These are phyloP conservation scores for Aspergillus quadrilineatus DNA, from an alignment of 2,329 filamentous ascomycete species.

Conservation along the genomic window DNA sequence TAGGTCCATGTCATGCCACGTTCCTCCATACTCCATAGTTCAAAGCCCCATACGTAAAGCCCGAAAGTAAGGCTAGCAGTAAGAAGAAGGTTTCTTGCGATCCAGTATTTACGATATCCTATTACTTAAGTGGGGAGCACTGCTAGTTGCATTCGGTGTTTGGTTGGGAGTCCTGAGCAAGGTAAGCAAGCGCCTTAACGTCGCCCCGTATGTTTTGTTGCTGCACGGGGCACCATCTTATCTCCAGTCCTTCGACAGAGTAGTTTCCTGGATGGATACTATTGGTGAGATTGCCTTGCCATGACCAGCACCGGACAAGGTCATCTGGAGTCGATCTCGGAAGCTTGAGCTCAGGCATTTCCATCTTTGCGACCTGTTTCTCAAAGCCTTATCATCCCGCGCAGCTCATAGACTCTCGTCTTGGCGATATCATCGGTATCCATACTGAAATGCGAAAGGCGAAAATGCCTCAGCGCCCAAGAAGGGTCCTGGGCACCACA, in stretches of 20 bases:
- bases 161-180: not conserved
- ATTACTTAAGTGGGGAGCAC: not conserved
- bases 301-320: not conserved
- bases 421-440: too few relatives aligned
- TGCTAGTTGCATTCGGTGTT: not conserved
- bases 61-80: slow-evolving; percentile 7
- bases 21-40: not conserved
- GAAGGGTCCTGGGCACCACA: not conserved
- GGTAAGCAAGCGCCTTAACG: not conserved
- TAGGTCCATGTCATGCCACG: slow-evolving; percentile 10
- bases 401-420: not conserved
- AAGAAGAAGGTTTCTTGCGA: not conserved
- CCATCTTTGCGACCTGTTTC: not conserved
- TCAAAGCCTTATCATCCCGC: not conserved
- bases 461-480: not conserved
- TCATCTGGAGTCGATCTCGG: not conserved
- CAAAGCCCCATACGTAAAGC: not conserved
- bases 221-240: slow-evolving; percentile 8
- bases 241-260: not conserved
- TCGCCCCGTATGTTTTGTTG: slow-evolving; percentile 4
- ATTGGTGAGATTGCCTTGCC: not conserved
- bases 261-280: too few relatives aligned
- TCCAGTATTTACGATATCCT: slow-evolving; percentile 1
- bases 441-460: not conserved
- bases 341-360: slow-evolving; percentile 4